These are phyloP conservation scores for Ganoderma meredithae DNA, from an alignment of 1,284 basidiomycete genomes.

Conservation along the genomic window DNA sequence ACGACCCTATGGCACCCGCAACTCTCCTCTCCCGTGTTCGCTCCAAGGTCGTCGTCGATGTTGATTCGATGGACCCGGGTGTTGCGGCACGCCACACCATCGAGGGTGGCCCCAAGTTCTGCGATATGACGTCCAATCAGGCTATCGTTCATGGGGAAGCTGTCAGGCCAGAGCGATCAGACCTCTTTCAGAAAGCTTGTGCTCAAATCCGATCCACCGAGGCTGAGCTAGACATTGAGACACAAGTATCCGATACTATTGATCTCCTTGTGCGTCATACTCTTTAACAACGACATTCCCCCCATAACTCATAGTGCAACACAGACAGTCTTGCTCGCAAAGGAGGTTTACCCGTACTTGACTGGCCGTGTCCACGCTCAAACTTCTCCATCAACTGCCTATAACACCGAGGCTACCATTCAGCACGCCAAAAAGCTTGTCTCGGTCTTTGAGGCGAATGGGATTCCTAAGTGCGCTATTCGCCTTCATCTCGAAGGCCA, in stretches of 20 bases:
- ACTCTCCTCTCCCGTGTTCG: slow-evolving; percentile 50
- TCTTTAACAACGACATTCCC: no score
- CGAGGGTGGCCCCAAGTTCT: slow-evolving; percentile 42
- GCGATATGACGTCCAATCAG: slow-evolving; percentile 62
- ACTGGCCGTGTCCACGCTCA: slow-evolving; percentile 56
- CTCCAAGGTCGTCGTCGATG: slow-evolving; percentile 49
- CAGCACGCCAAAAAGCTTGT: slow-evolving; percentile 54
- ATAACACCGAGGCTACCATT: slow-evolving; percentile 53
- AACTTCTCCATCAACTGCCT: slow-evolving; percentile 52
- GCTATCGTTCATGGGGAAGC: slow-evolving; percentile 52
- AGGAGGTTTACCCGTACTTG: slow-evolving; percentile 52
- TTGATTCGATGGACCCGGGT: slow-evolving; percentile 58
- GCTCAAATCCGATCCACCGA: slow-evolving; percentile 40
- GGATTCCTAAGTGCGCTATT: slow-evolving; percentile 49
- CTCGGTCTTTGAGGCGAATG: slow-evolving; percentile 50
- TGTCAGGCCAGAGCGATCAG: slow-evolving; percentile 42
- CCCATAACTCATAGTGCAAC: neutral
- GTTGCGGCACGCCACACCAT: slow-evolving; percentile 48
- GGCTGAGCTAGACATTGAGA: slow-evolving; percentile 36
- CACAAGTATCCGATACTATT: slow-evolving; percentile 46
- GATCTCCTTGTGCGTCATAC: slow-evolving; percentile 48
- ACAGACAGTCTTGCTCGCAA: slow-evolving; percentile 55
- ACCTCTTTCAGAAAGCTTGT: slow-evolving; percentile 47
- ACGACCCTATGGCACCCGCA: slow-evolving; percentile 22
- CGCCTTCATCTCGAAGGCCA: neutral